Base-by-base conservation (phyloP, 2,329 filamentous ascomycete genomes). In the Claviceps digitariae region DNA sequence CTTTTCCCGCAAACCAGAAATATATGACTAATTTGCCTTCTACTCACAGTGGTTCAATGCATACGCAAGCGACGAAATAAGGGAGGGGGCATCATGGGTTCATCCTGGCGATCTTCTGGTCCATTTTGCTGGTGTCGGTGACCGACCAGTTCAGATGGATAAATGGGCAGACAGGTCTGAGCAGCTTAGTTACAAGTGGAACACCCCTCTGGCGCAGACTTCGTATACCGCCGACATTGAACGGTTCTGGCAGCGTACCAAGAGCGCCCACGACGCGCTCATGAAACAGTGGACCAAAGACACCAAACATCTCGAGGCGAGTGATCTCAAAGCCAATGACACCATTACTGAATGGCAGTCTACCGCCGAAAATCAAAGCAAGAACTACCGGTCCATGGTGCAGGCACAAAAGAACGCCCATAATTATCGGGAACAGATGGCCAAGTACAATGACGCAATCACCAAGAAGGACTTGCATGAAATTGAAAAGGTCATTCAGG, bases 1-100 rank as follows among this genome's bases (percentile, higher is more conserved):
- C n/a, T n/a, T n/a, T n/a, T n/a, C n/a, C 10, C 5, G 10, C 10
- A 34, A n/a, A 34, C n/a, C 25, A 2, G 15, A 6, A 21, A 31
- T 13, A 12, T 3, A 20, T 36, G 47, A 20, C 47, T 47, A 27
- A 36, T 36, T 34, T 27, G 5, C 23, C 27, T 15, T 29, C 1
- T 10, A 46, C 29, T 12, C 9, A 9, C 12, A 56, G 52, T 60
- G 59, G 58, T 59, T 60, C 47, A 60, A 60, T 23, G 52, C 59
- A 2, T 60, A 60, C 36, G 21, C n/a, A 12, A 48, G 10, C 8
- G 44, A 48, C 5, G 52, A 48, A 2, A n/a, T 17, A 27, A 41
- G 47, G 2, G 5, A 44, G 8, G 40, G 21, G n/a, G 5, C 40
- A 17, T 23, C 48, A 15, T 49, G 17, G 4, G 44, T 55, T 31